Evolutionary conservation across 805 yeast species (phyloP), one percentile per base, ranked within the genome.

Genomic region (Candida ascalaphidarum): DNA sequence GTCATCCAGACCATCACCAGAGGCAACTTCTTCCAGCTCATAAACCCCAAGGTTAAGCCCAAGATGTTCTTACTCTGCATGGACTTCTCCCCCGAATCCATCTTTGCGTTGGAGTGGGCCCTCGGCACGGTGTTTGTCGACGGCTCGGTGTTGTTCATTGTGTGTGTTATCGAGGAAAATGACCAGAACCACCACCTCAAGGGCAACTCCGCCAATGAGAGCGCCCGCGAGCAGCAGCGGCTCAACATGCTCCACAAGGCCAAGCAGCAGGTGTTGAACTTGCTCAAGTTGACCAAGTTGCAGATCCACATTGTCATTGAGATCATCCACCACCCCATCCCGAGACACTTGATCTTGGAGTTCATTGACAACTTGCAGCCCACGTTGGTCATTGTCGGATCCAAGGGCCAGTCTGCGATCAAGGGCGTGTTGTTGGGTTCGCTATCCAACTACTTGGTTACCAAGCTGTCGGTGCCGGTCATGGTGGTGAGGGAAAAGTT

Each of bases 41-140:
- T 62, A 21, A 58, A 58, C 38, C 65, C 66, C 11, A 50, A 50
- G 32, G 48, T 56, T 27, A 63, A 62, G 34, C 69, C 69, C 22
- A 74, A 74, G 40, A 71, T 82, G 46, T 84, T 77, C 50, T 55
- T 86, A 26, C 68, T 85, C 13, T 84, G 92, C 44, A 71, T 81
- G 60, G 96, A 88, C 49, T 68, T 81, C 37, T 76, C 89, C 3
- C 81, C 84, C 1, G 96, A 85, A 48, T 78, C 94, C 2, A 65
- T 68, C 21, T 81, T 81, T 51, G 92, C 96, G 0, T 61, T 88
- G 14, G 92, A 84, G 44, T 86, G 95, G 81, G 73, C 86, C 23
- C 65, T 88, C 40, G 96, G 96, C 2, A 73, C 94, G 0, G 79
- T 85, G 1, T 63, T 86, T 26, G 80, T 77, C 14, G 86, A 83